Evolutionary conservation across 768 basidiomycete genomes (phyloP).

Genomic region (Calocybe cyanea): DNA sequence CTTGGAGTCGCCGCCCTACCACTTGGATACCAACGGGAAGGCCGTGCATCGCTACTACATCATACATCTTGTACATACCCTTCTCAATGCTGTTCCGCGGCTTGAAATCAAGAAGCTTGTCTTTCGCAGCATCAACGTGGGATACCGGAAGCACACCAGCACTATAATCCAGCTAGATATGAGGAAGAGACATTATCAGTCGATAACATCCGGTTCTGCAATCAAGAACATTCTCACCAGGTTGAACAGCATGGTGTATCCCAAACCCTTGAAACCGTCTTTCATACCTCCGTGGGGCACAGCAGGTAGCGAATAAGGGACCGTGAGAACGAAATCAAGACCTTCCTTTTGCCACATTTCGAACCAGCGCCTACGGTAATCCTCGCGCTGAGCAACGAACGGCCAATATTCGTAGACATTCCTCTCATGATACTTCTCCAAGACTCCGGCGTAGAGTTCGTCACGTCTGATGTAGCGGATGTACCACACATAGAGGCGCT

Average conservation of each 20-base stretch:
- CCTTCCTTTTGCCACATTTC: constrained; percentile 35
- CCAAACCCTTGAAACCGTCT: constrained; percentile 47
- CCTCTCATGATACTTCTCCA: constrained; percentile 44
- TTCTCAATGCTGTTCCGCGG: constrained; percentile 41
- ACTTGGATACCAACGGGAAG: constrained; percentile 61
- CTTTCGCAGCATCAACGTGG: constrained; percentile 40
- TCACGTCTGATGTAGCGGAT: constrained; percentile 49
- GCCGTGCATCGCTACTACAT: constrained; percentile 50
- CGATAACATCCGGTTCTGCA: not conserved
- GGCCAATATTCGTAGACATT: constrained; percentile 41
- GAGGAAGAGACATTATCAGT: not conserved
- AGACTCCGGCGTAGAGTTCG: constrained; percentile 47
- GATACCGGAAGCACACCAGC: constrained; percentile 61
- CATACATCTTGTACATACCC: constrained; percentile 46
- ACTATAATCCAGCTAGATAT: constrained; percentile 40
- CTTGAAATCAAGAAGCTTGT: constrained; percentile 32
- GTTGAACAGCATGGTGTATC: constrained; percentile 63
- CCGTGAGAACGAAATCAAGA: constrained; percentile 58
- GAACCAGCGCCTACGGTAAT: constrained; percentile 38
- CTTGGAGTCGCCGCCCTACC: constrained; percentile 54
- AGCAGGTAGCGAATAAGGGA: constrained; percentile 54
- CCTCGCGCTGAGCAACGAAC: constrained; percentile 45
- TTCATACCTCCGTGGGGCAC: constrained; percentile 52
- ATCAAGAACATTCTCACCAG: constrained; percentile 27
- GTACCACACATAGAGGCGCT: constrained; percentile 47